These are phyloP conservation scores for Colletotrichum musicola DNA, from an alignment of 2,329 filamentous ascomycete species.

Conservation along the genomic window DNA sequence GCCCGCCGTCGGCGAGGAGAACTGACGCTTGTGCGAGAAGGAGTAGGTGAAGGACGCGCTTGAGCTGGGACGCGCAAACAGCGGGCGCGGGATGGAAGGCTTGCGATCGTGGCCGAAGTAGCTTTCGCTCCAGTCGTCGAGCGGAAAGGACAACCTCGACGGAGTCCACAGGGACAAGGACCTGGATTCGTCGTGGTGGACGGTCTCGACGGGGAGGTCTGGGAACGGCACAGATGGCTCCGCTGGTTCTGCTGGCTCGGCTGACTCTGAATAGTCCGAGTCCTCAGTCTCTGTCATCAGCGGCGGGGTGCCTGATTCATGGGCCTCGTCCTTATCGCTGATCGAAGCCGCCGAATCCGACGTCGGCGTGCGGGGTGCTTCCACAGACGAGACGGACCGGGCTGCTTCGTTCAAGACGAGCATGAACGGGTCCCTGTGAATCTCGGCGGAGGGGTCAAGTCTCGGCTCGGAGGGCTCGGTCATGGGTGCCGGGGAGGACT, in stretches of 20 bases:
- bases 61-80: slow-evolving; percentile 25
- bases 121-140: slow-evolving; percentile 28
- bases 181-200: slow-evolving; percentile 22
- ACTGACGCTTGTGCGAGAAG: slow-evolving; percentile 37
- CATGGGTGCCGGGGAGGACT: not conserved
- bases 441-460: slow-evolving; percentile 10
- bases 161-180: slow-evolving; percentile 28
- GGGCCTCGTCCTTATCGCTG: slow-evolving; percentile 28
- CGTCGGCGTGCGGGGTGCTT: slow-evolving; percentile 21
- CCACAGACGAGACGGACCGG: slow-evolving; percentile 14
- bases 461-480: slow-evolving; percentile 22
- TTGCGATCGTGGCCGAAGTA: slow-evolving; percentile 23
- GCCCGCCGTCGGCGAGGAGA: slow-evolving; percentile 41
- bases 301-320: slow-evolving; percentile 27
- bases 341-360: slow-evolving; percentile 25
- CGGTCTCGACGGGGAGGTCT: slow-evolving; percentile 8
- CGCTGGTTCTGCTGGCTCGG: slow-evolving; percentile 20
- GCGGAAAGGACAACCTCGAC: slow-evolving; percentile 20
- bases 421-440: slow-evolving; percentile 11
- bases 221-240: slow-evolving; percentile 29
- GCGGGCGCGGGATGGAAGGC: slow-evolving; percentile 23
- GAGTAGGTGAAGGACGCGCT: slow-evolving; percentile 2
- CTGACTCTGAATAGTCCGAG: slow-evolving; percentile 35
- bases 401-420: slow-evolving; percentile 19
- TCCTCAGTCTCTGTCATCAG: slow-evolving; percentile 37